Conservation (phyloP, 768 basidiomycete genomes). For the Boletus tylopilopsis region DNA sequence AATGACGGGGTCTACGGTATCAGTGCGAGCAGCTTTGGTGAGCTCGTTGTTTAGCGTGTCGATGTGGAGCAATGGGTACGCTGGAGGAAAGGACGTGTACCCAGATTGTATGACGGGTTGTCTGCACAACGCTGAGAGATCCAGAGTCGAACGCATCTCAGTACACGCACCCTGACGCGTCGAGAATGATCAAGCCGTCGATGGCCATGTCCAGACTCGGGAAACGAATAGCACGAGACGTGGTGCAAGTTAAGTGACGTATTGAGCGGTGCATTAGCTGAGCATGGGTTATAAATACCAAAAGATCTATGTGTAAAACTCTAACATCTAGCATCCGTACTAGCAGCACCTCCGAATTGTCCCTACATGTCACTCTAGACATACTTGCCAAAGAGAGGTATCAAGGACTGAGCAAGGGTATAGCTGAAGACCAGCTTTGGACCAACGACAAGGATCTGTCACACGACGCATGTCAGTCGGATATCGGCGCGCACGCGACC, state of each 20-base stretch:
- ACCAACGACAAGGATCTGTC: slow-evolving; percentile 88
- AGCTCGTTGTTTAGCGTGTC: slow-evolving; percentile 78
- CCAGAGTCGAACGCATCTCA: background rate
- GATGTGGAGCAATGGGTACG: slow-evolving; percentile 82
- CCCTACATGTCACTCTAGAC: slow-evolving; percentile 40
- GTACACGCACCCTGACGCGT: slow-evolving; percentile 61
- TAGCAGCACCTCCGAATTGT: background rate
- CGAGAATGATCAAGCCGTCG: slow-evolving; percentile 79
- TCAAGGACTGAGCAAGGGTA: slow-evolving; percentile 93
- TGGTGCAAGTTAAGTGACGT: background rate
- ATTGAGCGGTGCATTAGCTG: slow-evolving; percentile 5
- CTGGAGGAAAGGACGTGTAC: slow-evolving; percentile 71
- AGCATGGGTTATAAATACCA: slow-evolving; percentile 7
- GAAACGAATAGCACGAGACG: background rate
- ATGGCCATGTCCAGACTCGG: slow-evolving; percentile 51
- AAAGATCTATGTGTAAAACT: slow-evolving; percentile 7
- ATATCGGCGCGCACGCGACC: slow-evolving; percentile 6
- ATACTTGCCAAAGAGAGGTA: slow-evolving; percentile 87
- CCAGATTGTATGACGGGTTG: slow-evolving; percentile 87
- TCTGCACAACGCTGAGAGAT: slow-evolving; percentile 31
- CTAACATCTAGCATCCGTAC: slow-evolving; percentile 4
- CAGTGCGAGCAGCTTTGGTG: slow-evolving; percentile 47
- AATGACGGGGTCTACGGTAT: slow-evolving; percentile 70
- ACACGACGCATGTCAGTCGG: slow-evolving; percentile 7
- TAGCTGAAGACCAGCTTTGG: slow-evolving; percentile 99